Conservation (phyloP, 2,329 filamentous ascomycete species). For the Sclerotinia spermophila region DNA sequence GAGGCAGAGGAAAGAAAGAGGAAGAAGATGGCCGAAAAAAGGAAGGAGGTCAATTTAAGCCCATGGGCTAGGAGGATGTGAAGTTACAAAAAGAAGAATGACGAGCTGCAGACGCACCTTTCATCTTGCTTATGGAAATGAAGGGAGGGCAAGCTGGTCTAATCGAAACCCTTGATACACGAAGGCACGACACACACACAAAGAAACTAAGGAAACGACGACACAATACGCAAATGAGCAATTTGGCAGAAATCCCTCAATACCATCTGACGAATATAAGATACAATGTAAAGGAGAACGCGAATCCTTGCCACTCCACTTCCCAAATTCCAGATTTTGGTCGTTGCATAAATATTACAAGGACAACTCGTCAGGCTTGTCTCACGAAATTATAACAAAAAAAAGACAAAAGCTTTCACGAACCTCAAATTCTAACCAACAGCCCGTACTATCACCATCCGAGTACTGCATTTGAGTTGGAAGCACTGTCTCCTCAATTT, state of each 20-base stretch:
- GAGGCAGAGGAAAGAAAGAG: constrained; percentile 24
- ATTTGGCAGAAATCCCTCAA: not conserved
- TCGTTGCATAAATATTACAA: not conserved
- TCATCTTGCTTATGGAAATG: not conserved
- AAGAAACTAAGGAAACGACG: not conserved
- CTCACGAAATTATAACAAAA: not conserved
- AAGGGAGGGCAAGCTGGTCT: not conserved
- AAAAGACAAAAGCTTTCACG: not conserved
- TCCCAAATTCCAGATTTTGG: not conserved
- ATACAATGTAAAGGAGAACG: not conserved
- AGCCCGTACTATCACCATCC: not conserved
- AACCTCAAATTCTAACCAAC: not conserved
- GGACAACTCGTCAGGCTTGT: not conserved
- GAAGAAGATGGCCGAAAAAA: constrained; percentile 40
- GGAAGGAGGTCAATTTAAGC: constrained; percentile 43
- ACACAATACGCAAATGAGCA: not conserved
- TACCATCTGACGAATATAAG: not conserved
- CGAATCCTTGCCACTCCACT: not conserved
- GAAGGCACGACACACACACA: not conserved
- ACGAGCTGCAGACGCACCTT: not conserved
- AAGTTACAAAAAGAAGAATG: not conserved
- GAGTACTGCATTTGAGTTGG: not conserved
- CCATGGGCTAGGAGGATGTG: constrained; percentile 19
- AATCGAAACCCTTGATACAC: not conserved
- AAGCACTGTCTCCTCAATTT: not conserved